Evolutionary conservation across 2,329 filamentous ascomycete species (phyloP).

Genomic region (Phaeosphaeriaceae sp.): DNA sequence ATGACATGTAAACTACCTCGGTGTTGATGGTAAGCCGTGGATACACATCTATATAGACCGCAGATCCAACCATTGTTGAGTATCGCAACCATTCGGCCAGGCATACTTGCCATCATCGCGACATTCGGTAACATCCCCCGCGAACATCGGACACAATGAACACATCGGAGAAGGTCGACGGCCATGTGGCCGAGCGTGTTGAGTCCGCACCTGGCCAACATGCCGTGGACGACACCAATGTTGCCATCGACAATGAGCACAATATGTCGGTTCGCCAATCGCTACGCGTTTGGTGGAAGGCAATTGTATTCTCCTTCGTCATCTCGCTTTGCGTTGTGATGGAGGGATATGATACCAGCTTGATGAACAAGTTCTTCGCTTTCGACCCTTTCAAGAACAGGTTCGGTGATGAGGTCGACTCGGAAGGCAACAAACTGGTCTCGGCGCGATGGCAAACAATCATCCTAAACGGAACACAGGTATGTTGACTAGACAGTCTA

Average conservation of each 20-base stretch:
- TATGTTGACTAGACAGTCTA: conserved; percentile 19
- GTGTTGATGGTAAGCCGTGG: not conserved
- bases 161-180: conserved; percentile 23
- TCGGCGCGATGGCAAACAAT: conserved; percentile 54
- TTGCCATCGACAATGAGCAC: conserved; percentile 52
- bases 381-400: conserved; percentile 51
- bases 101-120: not conserved
- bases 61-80: conserved; percentile 5
- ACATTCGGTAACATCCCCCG: not conserved
- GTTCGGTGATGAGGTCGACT: conserved; percentile 46
- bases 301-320: conserved; percentile 79
- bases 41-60: conserved; percentile 14
- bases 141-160: conserved; percentile 11
- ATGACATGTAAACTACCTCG: conserved; percentile 6
- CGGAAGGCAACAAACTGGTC: conserved; percentile 47
- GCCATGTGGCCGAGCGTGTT: conserved; percentile 29
- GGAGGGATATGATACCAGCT: conserved; percentile 83
- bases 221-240: conserved; percentile 22
- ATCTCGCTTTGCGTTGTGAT: conserved; percentile 88
- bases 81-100: not conserved
- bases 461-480: conserved; percentile 52
- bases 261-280: conserved; percentile 70
- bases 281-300: conserved; percentile 82
- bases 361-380: conserved; percentile 79
- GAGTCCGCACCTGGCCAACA: conserved; percentile 17